These are phyloP conservation scores for Lepiota brunneoincarnata DNA, from an alignment of 768 basidiomycete genomes.

Conservation along the genomic window DNA sequence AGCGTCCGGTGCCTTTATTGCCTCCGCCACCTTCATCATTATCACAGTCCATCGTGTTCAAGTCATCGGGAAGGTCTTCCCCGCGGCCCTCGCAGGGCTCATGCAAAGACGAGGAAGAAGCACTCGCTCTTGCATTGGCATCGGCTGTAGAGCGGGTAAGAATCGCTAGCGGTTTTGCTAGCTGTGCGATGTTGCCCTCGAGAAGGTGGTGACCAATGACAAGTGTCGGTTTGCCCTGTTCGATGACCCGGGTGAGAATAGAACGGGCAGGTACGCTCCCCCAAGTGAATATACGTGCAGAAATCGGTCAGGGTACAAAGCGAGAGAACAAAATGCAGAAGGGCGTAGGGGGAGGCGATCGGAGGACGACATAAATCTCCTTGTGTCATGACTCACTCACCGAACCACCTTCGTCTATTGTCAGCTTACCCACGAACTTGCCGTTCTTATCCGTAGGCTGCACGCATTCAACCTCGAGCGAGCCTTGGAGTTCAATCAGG, in stretches of 20 bases:
- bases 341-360: background rate
- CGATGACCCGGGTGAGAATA: background rate
- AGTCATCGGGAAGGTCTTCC: background rate
- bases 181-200: slow-evolving; percentile 76
- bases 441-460: slow-evolving; percentile 55
- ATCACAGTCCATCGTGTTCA: background rate
- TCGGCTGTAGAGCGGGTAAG: slow-evolving; percentile 42
- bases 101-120: background rate
- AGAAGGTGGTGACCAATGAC: slow-evolving; percentile 86
- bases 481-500: slow-evolving; percentile 86
- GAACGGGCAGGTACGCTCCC: background rate
- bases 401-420: slow-evolving; percentile 50
- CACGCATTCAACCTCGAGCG: slow-evolving; percentile 63
- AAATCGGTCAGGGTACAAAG: background rate
- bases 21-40: slow-evolving; percentile 1
- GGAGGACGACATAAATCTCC: background rate
- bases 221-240: slow-evolving; percentile 74
- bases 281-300: too few species aligned
- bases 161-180: slow-evolving; percentile 83
- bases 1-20: background rate
- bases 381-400: slow-evolving; percentile 34
- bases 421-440: slow-evolving; percentile 76
- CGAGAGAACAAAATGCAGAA: background rate
- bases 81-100: slow-evolving; percentile 1
- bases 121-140: slow-evolving; percentile 5